A percentile compares a stretch with the other conserved stretches of the same genome.
phyloP scores from a whole-genome alignment of 164 flowering plant species.

The Nelumbo lutea region DNA sequence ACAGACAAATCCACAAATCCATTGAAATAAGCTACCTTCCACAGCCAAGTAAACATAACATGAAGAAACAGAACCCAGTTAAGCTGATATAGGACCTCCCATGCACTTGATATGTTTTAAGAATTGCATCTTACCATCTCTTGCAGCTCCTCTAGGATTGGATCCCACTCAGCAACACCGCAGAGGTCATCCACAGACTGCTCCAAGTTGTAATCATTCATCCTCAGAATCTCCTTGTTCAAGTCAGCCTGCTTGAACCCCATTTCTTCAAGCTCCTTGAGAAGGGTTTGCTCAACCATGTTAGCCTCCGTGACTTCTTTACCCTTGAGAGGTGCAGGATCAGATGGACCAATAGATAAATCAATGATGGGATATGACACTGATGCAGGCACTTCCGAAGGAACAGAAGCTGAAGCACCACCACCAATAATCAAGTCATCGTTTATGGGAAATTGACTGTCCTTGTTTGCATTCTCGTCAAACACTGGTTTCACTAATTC shows the following conservation, averaged over 20 bases:
- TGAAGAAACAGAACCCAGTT: not conserved
- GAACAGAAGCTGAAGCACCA: constrained; percentile 16
- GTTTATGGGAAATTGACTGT: constrained; percentile 30
- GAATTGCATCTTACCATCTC: constrained; percentile 61
- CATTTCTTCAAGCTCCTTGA: constrained; percentile 80
- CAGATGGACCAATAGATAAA: constrained; percentile 17
- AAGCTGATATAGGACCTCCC: not conserved
- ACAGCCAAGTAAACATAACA: not conserved
- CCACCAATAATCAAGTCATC: constrained; percentile 31
- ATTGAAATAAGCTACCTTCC: not conserved
- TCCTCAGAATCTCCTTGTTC: constrained; percentile 69
- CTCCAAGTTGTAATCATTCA: constrained; percentile 60
- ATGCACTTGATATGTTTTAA: not conserved
- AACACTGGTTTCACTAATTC: constrained; percentile 24
- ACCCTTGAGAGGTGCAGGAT: constrained; percentile 9
- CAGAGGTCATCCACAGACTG: constrained; percentile 69
- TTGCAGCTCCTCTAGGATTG: constrained; percentile 67
- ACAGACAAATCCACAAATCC: not conserved
- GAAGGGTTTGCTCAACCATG: constrained; percentile 45
- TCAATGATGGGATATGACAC: constrained; percentile 43
- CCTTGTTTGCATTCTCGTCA: constrained; percentile 15
- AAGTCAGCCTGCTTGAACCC: constrained; percentile 70
- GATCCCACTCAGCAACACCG: constrained; percentile 77
- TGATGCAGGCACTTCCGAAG: constrained; percentile 17
- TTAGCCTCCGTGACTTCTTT: constrained; percentile 2